phyloP scores from a whole-genome alignment of 352 stramenopile genomes.

The Phytophthora pini region DNA sequence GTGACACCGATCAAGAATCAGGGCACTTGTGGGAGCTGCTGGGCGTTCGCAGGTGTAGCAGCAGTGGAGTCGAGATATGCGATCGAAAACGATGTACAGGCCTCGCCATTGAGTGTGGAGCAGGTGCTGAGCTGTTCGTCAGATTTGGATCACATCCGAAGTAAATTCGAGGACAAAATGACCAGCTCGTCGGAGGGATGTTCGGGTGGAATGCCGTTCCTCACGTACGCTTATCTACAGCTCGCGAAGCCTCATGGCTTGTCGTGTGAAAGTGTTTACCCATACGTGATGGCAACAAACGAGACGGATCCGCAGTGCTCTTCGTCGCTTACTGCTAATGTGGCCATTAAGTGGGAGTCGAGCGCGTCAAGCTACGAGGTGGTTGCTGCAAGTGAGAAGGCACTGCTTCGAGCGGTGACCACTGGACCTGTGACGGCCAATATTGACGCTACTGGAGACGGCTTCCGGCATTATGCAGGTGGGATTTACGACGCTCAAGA shows the following conservation, averaged over 20 bases:
- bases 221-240: constrained; percentile 89
- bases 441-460: constrained; percentile 70
- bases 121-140: constrained; percentile 85
- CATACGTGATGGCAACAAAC: constrained; percentile 84
- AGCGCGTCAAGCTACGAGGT: constrained; percentile 62
- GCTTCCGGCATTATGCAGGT: constrained; percentile 87
- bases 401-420: constrained; percentile 68
- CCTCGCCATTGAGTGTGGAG: constrained; percentile 80
- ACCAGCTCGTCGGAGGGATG: constrained; percentile 84
- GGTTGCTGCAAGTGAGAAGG: constrained; percentile 57
- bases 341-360: constrained; percentile 61
- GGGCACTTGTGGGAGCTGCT: constrained; percentile 93
- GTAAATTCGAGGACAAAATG: constrained; percentile 75
- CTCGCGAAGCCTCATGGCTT: constrained; percentile 68
- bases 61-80: constrained; percentile 79
- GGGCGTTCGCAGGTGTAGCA: constrained; percentile 87
- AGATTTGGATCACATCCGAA: constrained; percentile 74
- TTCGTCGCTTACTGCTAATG: constrained; percentile 27
- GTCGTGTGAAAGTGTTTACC: constrained; percentile 66
- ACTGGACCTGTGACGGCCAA: constrained; percentile 78
- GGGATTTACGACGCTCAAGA: constrained; percentile 88
- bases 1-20: constrained; percentile 94
- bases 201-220: constrained; percentile 89
- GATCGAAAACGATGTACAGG: constrained; percentile 76
- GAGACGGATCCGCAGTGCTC: constrained; percentile 52